Percentiles rank a stretch among this genome's conserved stretches.
phyloP scores from a whole-genome alignment of 306 rosid genomes.

The Parietaria judaica region DNA sequence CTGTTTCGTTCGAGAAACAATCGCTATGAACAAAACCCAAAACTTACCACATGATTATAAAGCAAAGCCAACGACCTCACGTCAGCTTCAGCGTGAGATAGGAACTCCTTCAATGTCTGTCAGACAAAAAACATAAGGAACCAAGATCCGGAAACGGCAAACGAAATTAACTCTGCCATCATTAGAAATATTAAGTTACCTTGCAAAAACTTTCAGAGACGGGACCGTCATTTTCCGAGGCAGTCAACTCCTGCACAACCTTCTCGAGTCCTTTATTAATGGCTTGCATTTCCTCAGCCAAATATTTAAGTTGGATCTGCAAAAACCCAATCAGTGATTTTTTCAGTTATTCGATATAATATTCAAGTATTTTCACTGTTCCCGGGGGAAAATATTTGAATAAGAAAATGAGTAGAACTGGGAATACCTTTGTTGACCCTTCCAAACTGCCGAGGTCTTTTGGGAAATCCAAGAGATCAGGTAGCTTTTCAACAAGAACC shows the following conservation, averaged over 20 bases:
- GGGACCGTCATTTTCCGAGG: constrained; percentile 77
- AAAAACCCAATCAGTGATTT: constrained; percentile 16
- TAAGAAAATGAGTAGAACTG: constrained; percentile 10
- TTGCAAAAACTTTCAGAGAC: constrained; percentile 72
- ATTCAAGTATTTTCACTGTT: neutral
- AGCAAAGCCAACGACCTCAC: constrained; percentile 79
- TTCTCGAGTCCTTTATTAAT: constrained; percentile 89
- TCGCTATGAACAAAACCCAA: neutral
- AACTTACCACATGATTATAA: constrained; percentile 68
- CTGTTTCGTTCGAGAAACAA: neutral
- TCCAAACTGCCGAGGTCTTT: constrained; percentile 71
- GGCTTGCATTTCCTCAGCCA: constrained; percentile 99
- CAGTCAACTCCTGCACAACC: constrained; percentile 82
- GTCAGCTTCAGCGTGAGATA: constrained; percentile 57
- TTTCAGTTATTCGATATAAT: constrained; percentile 17
- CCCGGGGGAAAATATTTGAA: constrained; percentile 5
- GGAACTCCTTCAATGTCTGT: constrained; percentile 65
- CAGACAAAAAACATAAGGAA: constrained; percentile 9
- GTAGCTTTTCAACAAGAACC: constrained; percentile 89
- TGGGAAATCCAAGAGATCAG: constrained; percentile 80
- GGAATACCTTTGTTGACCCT: constrained; percentile 65
- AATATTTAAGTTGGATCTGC: constrained; percentile 86
- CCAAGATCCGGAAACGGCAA: neutral
- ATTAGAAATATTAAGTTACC: constrained; percentile 35
- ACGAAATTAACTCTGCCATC: neutral